Evolutionary conservation across 1,284 basidiomycete species (phyloP).

Genomic region (Hortiboletus rubellus): DNA sequence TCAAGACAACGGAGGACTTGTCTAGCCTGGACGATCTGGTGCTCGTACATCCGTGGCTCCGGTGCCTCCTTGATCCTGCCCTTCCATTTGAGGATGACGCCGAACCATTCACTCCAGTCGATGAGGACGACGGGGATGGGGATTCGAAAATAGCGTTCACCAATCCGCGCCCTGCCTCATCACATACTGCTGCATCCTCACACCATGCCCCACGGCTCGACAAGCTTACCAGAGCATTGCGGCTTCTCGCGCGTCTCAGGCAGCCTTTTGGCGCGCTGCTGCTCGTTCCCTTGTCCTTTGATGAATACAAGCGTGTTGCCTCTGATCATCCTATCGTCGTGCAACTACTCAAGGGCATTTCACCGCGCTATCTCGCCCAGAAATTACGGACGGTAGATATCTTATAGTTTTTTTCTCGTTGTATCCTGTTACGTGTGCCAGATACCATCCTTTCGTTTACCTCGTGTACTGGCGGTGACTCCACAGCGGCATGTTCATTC

Average conservation of each 20-base stretch:
- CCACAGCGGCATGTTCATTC: conserved; percentile 8
- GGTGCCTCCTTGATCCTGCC: background rate
- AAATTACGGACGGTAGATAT: background rate
- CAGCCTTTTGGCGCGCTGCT: too few species aligned
- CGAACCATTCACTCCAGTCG: background rate
- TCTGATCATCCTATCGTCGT: too few species aligned
- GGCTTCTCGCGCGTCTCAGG: too few species aligned
- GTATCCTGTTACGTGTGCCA: too few species aligned
- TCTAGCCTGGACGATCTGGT: background rate
- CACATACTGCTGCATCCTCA: too few species aligned
- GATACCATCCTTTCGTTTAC: too few species aligned
- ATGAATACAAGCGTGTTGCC: too few species aligned
- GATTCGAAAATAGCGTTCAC: background rate
- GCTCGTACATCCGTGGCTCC: conserved; percentile 4
- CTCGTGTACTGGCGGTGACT: too few species aligned
- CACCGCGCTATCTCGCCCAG: background rate
- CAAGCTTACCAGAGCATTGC: too few species aligned
- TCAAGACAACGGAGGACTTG: background rate
- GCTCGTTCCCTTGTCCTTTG: too few species aligned
- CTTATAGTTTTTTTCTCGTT: background rate
- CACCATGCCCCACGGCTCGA: too few species aligned
- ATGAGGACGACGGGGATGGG: background rate
- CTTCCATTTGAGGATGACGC: too few species aligned
- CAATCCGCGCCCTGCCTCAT: background rate
- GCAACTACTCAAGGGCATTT: background rate